Percentiles rank a stretch among this genome's conserved stretches.
Evolutionary conservation across 2,329 filamentous ascomycete genomes (phyloP).

Genomic region (Curvularia spicifera): DNA sequence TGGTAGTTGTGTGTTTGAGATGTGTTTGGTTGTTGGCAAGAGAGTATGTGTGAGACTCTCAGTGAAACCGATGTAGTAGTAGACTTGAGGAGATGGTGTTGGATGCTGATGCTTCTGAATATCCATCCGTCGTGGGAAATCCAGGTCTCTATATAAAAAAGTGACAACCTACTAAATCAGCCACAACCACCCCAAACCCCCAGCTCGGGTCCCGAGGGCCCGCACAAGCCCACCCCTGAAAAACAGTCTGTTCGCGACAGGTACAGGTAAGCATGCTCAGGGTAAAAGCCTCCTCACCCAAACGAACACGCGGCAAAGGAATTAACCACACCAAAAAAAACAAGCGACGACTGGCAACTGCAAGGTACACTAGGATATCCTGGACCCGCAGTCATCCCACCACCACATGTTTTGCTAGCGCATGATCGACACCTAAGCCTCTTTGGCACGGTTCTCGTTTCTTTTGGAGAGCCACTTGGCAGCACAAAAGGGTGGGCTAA

Average conservation of each 20-base stretch:
- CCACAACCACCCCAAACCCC: no score
- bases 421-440: conserved; percentile 4
- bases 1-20: not conserved
- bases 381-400: not conserved
- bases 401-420: not conserved
- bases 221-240: not conserved
- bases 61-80: not conserved
- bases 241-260: conserved; percentile 1
- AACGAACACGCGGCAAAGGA: conserved; percentile 8
- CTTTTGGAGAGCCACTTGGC: not conserved
- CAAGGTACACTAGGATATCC: conserved; percentile 6
- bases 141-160: not conserved
- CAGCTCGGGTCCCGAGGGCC: not conserved
- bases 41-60: not conserved
- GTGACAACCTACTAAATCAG: not conserved
- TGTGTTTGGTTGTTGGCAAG: not conserved
- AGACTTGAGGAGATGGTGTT: not conserved
- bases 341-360: not conserved
- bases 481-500: not conserved
- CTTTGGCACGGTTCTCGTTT: not conserved
- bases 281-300: conserved; percentile 2
- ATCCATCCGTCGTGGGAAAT: not conserved
- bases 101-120: not conserved
- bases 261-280: not conserved
- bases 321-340: not conserved